Evolutionary conservation across 768 basidiomycete genomes (phyloP), one percentile per base, ranked within the genome.

Genomic region (Lentinula guzmanii): DNA sequence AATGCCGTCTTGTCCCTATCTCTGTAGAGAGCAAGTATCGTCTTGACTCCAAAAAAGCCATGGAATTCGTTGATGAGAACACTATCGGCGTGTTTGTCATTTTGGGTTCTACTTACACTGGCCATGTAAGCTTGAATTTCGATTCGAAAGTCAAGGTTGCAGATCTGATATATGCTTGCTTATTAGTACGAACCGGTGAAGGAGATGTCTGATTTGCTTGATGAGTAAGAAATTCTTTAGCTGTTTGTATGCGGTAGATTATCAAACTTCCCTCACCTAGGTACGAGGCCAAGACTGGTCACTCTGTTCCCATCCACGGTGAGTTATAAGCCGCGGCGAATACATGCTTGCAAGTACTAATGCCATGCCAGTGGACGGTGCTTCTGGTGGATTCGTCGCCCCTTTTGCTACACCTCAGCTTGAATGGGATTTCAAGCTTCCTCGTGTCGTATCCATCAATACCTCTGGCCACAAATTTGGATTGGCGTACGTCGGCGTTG

Each of bases 181-280:
- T 87, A 87, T 1, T 81, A 56, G 64, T 83, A 81, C 67, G 95
- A 96, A 67, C 86, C 89, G 11, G 94, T 97, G 35, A 83, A 90
- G 70, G 90, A 88, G 70, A 91, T 97, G 86, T 78, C 89, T 1
- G 85, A 87, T 45, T 79, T 91, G 9, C 76, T 88, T 48, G 86
- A 88, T 66, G 80, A 83, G 65, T 85, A 24, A 48, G 46, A 5
- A 13, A 1, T 10, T n/a, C 11, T 13, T 15, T 5, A 4, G 16
- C 13, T 43, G 5, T n/a, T n/a, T n/a, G 42, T 5, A 43, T 43
- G 13, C 16, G 13, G 16, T 13, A 39, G 42, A 0, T 43, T 2
- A 15, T 43, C 4, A 48, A 0, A 48, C 21, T 9, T 28, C n/a
- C 21, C 45, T 46, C 18, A 21, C 21, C 46, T 48, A 48, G 46